phyloP scores from a whole-genome alignment of 306 rosid species.

The Heteromeles arbutifolia region DNA sequence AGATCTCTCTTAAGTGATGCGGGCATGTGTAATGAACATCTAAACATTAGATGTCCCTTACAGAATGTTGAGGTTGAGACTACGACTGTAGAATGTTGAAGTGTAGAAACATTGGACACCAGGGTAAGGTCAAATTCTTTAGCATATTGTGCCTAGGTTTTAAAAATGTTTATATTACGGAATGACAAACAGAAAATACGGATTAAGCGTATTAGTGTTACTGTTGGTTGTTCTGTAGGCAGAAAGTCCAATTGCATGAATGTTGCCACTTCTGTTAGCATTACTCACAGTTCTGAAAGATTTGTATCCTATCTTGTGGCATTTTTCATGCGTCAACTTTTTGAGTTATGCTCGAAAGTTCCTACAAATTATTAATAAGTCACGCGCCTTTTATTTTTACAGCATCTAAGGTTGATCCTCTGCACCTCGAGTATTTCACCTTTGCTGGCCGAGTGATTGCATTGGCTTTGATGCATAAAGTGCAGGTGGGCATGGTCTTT shows the following conservation, averaged over 20 bases:
- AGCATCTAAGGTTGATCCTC: constrained; percentile 86
- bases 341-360: not conserved
- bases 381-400: constrained; percentile 29
- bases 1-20: not conserved
- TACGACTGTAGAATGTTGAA: not conserved
- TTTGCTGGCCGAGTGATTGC: constrained; percentile 90
- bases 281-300: not conserved
- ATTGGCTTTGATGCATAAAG: constrained; percentile 86
- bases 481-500: constrained; percentile 86
- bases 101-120: not conserved
- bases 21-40: not conserved
- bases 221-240: not conserved
- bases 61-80: not conserved
- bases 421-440: constrained; percentile 80
- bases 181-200: not conserved
- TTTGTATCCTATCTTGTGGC: not conserved
- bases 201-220: not conserved
- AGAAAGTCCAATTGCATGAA: not conserved
- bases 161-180: not conserved
- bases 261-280: not conserved
- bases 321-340: not conserved
- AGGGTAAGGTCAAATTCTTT: not conserved
- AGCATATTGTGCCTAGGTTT: not conserved
- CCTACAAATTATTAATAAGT: not conserved
- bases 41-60: not conserved